These are phyloP conservation scores for Carex littledalei DNA, from an alignment of 176 grass and related monocot genomes.

Conservation along the genomic window DNA sequence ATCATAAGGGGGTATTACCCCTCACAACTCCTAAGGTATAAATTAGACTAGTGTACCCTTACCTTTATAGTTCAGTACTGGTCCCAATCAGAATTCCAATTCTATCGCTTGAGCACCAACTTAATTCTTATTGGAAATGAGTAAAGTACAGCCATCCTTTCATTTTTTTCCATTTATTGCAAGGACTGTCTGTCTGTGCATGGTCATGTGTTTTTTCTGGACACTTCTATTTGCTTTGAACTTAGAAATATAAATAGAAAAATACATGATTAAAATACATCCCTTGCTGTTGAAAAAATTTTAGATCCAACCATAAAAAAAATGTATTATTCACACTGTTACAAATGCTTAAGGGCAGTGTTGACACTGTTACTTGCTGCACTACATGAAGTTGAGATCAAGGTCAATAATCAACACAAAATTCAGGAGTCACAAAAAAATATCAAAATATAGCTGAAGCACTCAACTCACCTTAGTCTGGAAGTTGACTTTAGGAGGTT, in stretches of 20 bases:
- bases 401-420: not conserved
- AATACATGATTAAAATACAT: not conserved
- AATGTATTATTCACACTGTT: not conserved
- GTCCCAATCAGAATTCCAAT: not conserved
- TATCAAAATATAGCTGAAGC: not conserved
- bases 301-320: not conserved
- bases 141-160: not conserved
- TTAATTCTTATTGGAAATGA: not conserved
- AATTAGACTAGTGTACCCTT: not conserved
- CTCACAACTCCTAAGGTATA: not conserved
- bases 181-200: not conserved
- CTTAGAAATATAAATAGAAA: not conserved
- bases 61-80: not conserved
- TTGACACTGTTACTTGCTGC: not conserved
- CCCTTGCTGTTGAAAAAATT: not conserved
- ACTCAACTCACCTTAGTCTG: slow-evolving; percentile 32
- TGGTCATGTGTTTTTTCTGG: not conserved
- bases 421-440: not conserved
- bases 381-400: not conserved
- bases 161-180: not conserved
- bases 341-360: not conserved
- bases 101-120: not conserved
- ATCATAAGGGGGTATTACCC: too few relatives aligned
- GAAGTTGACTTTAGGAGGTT: slow-evolving; percentile 44
- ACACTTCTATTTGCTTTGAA: not conserved